Evolutionary conservation across 306 rosid genomes (phyloP).

Genomic region (Inga oerstediana): DNA sequence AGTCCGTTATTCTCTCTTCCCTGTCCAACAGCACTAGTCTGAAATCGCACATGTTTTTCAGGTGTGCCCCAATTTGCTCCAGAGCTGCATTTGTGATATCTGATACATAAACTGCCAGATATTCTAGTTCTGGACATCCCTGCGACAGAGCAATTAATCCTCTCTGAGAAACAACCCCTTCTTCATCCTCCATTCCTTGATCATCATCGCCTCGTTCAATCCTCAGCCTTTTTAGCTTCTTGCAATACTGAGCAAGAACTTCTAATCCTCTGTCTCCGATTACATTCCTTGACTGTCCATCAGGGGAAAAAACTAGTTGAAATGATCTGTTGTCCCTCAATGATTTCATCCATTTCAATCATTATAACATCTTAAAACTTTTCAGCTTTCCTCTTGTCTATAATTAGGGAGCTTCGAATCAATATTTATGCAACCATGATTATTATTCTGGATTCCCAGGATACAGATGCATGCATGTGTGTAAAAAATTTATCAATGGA

Average conservation of each 20-base stretch:
- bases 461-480: neutral
- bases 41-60: conserved; percentile 75
- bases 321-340: too few relatives aligned
- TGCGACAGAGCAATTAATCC: conserved; percentile 83
- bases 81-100: conserved; percentile 79
- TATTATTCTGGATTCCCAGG: neutral
- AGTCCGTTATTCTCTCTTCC: conserved; percentile 61
- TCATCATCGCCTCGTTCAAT: conserved; percentile 95
- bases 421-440: neutral
- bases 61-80: conserved; percentile 71
- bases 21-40: conserved; percentile 88
- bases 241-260: conserved; percentile 73
- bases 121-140: conserved; percentile 84
- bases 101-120: conserved; percentile 87
- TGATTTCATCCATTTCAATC: too few relatives aligned
- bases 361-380: neutral
- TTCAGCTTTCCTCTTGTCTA: neutral
- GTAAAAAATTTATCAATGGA: too few relatives aligned
- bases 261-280: conserved; percentile 94
- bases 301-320: conserved; percentile 23
- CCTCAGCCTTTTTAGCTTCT: conserved; percentile 79
- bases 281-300: conserved; percentile 84
- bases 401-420: neutral
- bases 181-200: conserved; percentile 89
- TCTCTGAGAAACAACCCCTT: conserved; percentile 80